Percentiles rank a stretch among this genome's conserved stretches.
These are phyloP conservation scores for Zopfia rhizophila DNA, from an alignment of 2,329 filamentous ascomycete genomes.

Conservation along the genomic window DNA sequence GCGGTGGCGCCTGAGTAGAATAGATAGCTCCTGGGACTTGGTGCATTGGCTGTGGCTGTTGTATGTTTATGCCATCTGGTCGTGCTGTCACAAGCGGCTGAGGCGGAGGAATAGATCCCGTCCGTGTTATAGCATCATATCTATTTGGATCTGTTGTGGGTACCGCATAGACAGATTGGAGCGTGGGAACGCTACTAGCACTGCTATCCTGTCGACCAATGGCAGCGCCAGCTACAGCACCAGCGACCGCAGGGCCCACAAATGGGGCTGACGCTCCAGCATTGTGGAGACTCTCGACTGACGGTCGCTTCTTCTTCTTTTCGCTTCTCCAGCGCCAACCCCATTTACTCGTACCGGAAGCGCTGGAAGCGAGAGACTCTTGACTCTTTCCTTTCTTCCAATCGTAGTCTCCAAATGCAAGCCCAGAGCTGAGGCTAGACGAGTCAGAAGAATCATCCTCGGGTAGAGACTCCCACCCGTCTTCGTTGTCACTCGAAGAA, in stretches of 20 bases:
- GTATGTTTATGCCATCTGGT: slow-evolving; percentile 71
- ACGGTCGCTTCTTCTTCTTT: slow-evolving; percentile 53
- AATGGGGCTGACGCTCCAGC: slow-evolving; percentile 48
- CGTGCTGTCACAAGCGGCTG: slow-evolving; percentile 46
- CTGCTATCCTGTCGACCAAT: slow-evolving; percentile 59
- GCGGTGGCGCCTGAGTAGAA: slow-evolving; percentile 55
- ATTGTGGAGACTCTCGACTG: slow-evolving; percentile 48
- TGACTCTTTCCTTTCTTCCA: slow-evolving; percentile 55
- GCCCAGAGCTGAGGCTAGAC: slow-evolving; percentile 64
- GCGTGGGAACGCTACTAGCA: slow-evolving; percentile 57
- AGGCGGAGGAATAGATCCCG: slow-evolving; percentile 59
- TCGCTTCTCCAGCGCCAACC: slow-evolving; percentile 69
- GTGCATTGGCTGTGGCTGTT: slow-evolving; percentile 83
- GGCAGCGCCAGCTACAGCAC: slow-evolving; percentile 61
- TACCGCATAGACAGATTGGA: slow-evolving; percentile 74
- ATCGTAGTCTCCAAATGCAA: slow-evolving; percentile 68
- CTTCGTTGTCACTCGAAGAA: slow-evolving; percentile 61
- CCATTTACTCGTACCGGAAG: slow-evolving; percentile 67
- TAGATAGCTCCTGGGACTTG: slow-evolving; percentile 78
- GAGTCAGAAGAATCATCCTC: slow-evolving; percentile 54
- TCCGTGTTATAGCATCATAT: slow-evolving; percentile 66
- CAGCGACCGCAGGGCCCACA: slow-evolving; percentile 52
- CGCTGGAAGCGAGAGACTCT: slow-evolving; percentile 65
- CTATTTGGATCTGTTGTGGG: slow-evolving; percentile 72
- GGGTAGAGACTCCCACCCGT: slow-evolving; percentile 56